A percentile compares a stretch with the other conserved stretches of the same genome.
Evolutionary conservation across 2,329 filamentous ascomycete species (phyloP).

Genomic region (Fusarium sp.): DNA sequence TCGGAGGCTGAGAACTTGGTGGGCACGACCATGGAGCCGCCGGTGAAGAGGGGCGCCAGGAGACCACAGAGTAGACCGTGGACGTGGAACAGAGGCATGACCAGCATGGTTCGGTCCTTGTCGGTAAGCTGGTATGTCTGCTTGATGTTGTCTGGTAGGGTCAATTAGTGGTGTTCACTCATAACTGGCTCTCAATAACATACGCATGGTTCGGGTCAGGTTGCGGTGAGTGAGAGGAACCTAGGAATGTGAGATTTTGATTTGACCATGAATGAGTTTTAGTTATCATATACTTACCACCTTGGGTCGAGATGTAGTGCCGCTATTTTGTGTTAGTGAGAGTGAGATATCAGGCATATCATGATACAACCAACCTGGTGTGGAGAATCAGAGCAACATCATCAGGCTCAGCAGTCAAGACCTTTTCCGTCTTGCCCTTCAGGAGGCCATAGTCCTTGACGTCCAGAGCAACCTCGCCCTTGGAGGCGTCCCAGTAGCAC

Average conservation of each 20-base stretch:
- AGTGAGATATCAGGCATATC: conserved; percentile 25
- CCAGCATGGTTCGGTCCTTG: conserved; percentile 82
- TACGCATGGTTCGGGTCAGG: conserved; percentile 83
- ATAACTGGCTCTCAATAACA: background rate
- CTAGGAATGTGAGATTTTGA: conserved; percentile 49
- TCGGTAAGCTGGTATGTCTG: conserved; percentile 79
- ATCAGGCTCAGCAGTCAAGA: conserved; percentile 71
- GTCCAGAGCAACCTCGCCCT: conserved; percentile 77
- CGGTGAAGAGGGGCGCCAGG: conserved; percentile 79
- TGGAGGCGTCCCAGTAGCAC: conserved; percentile 79
- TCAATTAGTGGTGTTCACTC: conserved; percentile 38
- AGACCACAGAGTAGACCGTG: conserved; percentile 89
- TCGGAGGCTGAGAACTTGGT: conserved; percentile 82
- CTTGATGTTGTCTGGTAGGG: conserved; percentile 75
- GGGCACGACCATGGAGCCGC: conserved; percentile 84
- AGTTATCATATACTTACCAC: conserved; percentile 65
- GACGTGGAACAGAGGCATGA: conserved; percentile 93
- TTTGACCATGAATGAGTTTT: background rate
- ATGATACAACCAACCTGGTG: conserved; percentile 64
- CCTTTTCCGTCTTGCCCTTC: conserved; percentile 55
- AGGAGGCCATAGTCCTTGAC: conserved; percentile 82
- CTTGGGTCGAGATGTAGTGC: conserved; percentile 87
- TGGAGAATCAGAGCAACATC: conserved; percentile 86
- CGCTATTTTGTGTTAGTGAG: conserved; percentile 56
- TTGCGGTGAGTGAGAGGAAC: conserved; percentile 85